phyloP scores from a whole-genome alignment of 495 filamentous ascomycete species.

The Tuber aestivum region DNA sequence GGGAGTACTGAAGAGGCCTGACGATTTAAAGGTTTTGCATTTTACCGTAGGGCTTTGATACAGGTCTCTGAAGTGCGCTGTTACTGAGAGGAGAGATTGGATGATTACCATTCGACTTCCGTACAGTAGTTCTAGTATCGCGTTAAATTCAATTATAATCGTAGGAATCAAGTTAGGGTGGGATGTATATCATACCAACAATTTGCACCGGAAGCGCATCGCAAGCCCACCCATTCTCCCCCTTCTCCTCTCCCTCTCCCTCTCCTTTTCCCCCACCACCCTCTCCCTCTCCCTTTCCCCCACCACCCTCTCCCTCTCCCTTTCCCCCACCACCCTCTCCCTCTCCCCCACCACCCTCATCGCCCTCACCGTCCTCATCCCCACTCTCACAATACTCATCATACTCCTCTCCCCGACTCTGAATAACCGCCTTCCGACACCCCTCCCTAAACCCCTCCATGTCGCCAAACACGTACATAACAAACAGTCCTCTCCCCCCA shows the following conservation, averaged over 20 bases:
- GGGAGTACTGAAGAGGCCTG: not conserved
- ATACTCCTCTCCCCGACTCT: not conserved
- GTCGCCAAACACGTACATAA: constrained; percentile 17
- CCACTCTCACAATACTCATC: too few species aligned
- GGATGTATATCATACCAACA: constrained; percentile 4
- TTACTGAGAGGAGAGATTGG: constrained; percentile 6
- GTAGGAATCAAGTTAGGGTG: not conserved
- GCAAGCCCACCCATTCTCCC: not conserved
- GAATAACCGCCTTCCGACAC: constrained; percentile 4
- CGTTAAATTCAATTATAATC: not conserved
- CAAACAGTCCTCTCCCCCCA: constrained; percentile 6
- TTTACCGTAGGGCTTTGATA: constrained; percentile 9
- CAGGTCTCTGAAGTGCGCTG: not conserved
- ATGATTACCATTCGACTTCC: not conserved
- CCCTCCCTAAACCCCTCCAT: constrained; percentile 4
- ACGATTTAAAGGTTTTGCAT: not conserved
- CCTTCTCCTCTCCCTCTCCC: not conserved
- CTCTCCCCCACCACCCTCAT: not conserved
- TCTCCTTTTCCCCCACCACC: too few species aligned
- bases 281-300: not conserved
- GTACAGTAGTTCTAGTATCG: constrained; percentile 2
- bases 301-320: not conserved
- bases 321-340: not conserved
- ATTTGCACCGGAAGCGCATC: constrained; percentile 11
- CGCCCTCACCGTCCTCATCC: not conserved